Evolutionary conservation across 768 basidiomycete genomes (phyloP).

Genomic region (Fomitopsis serialis): DNA sequence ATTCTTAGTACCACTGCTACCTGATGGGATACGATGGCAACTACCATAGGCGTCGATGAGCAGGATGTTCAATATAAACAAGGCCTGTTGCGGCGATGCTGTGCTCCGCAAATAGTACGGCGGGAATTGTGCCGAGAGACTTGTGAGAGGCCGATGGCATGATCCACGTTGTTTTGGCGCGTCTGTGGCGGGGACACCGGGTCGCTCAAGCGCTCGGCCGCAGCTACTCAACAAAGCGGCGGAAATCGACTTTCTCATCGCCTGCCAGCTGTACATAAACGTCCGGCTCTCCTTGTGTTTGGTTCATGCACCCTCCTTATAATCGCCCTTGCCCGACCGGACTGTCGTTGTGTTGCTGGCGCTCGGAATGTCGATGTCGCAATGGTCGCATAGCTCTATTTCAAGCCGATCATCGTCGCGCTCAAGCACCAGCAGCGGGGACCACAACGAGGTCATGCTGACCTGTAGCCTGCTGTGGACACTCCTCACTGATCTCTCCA

Average conservation of each 20-base stretch:
- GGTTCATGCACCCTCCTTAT: not conserved
- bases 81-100: not conserved
- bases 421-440: not conserved
- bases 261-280: too few species aligned
- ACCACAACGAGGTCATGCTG: slow-evolving; percentile 33
- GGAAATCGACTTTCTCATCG: too few species aligned
- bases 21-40: too few species aligned
- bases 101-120: not conserved
- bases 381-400: not conserved
- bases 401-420: not conserved
- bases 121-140: not conserved
- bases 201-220: not conserved
- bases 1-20: too few species aligned
- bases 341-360: not conserved
- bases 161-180: not conserved
- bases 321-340: not conserved
- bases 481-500: slow-evolving; percentile 50
- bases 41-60: too few species aligned
- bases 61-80: not conserved
- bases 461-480: slow-evolving; percentile 29
- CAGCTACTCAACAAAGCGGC: too few species aligned
- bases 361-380: not conserved
- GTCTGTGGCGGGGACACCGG: not conserved
- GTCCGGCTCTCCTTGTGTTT: not conserved
- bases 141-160: not conserved